phyloP scores from a whole-genome alignment of 495 filamentous ascomycete genomes.

The Lasiosphaeria hispida region DNA sequence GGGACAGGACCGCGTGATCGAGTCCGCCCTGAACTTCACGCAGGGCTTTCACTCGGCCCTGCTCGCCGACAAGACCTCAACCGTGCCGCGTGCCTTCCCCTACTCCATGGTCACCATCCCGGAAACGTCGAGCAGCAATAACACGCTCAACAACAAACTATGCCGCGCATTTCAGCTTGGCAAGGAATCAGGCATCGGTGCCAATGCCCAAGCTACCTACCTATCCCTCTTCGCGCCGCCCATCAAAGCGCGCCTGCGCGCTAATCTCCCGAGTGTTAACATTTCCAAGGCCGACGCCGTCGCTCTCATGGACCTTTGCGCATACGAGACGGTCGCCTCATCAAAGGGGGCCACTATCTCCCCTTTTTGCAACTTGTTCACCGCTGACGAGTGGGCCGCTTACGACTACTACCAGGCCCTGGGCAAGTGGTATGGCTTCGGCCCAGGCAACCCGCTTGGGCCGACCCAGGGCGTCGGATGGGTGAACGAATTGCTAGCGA shows the following conservation, averaged over 20 bases:
- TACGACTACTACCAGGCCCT: conserved; percentile 78
- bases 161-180: conserved; percentile 62
- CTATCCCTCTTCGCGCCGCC: conserved; percentile 55
- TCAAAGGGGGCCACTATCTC: conserved; percentile 37
- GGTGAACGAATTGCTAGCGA: conserved; percentile 79
- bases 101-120: conserved; percentile 61
- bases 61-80: conserved; percentile 36
- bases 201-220: conserved; percentile 53
- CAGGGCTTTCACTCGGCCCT: conserved; percentile 66
- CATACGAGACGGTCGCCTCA: conserved; percentile 69
- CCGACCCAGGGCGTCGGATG: conserved; percentile 82
- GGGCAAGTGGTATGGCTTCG: conserved; percentile 77
- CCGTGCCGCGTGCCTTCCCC: conserved; percentile 40
- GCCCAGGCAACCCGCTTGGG: conserved; percentile 70
- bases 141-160: conserved; percentile 69
- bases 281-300: conserved; percentile 58
- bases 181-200: conserved; percentile 44
- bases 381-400: conserved; percentile 60
- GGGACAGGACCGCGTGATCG: conserved; percentile 68
- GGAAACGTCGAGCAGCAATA: conserved; percentile 64
- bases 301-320: conserved; percentile 79
- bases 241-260: conserved; percentile 62
- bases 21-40: conserved; percentile 69
- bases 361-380: conserved; percentile 72
- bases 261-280: conserved; percentile 57